Evolutionary conservation across 169 alveolate species (phyloP).

Genomic region (Cryptosporidium parvum): DNA sequence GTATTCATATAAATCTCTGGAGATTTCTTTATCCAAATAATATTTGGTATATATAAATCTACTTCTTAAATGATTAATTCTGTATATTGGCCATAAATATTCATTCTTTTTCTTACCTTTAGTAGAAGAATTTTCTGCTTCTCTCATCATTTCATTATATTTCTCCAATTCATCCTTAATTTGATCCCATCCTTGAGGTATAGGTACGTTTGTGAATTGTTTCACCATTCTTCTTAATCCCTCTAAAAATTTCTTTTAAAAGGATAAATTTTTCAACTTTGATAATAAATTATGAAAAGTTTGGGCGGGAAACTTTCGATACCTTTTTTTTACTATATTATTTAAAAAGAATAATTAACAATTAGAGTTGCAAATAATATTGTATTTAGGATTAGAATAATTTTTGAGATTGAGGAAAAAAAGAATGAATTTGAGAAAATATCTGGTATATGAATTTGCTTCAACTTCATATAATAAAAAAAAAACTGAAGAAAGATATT

Average conservation of each 20-base stretch:
- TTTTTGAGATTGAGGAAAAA: too few species aligned
- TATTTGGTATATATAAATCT: conserved; percentile 93
- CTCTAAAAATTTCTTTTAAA: neutral
- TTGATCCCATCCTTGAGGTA: conserved; percentile 96
- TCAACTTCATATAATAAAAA: too few species aligned
- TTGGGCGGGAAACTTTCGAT: neutral
- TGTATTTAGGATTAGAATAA: too few species aligned
- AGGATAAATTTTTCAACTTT: too few species aligned
- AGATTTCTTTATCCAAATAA: conserved; percentile 93
- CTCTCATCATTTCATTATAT: conserved; percentile 93
- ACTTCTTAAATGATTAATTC: conserved; percentile 96
- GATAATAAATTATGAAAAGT: neutral
- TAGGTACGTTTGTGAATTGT: conserved; percentile 81
- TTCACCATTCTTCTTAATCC: conserved; percentile 77
- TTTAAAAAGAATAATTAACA: neutral
- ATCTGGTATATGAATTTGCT: too few species aligned
- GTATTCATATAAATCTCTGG: conserved; percentile 97
- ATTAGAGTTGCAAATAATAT: too few species aligned
- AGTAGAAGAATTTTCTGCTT: conserved; percentile 93
- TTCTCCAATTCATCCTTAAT: conserved; percentile 93
- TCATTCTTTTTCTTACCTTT: conserved; percentile 97
- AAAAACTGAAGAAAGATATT: neutral
- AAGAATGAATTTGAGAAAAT: too few species aligned
- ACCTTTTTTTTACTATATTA: neutral
- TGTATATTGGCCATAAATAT: conserved; percentile 95